phyloP scores from a whole-genome alignment of 1,139 yeast species.

The Diutina scorzettiae region DNA sequence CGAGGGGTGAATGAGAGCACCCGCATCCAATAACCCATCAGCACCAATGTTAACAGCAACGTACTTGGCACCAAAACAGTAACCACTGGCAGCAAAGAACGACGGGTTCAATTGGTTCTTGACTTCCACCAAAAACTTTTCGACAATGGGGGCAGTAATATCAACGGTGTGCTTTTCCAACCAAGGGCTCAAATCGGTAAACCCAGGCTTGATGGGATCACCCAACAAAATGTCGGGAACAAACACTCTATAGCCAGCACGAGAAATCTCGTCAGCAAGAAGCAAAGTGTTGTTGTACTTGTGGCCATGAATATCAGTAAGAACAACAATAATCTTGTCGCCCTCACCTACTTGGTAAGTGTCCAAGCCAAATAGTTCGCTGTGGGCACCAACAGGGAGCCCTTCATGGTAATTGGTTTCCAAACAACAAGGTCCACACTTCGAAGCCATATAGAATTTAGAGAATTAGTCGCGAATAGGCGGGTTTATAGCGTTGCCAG shows the following conservation, averaged over 20 bases:
- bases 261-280: constrained; percentile 63
- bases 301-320: constrained; percentile 63
- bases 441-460: constrained; percentile 57
- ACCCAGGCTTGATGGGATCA: constrained; percentile 25
- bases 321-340: constrained; percentile 33
- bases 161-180: constrained; percentile 38
- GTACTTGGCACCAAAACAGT: constrained; percentile 78
- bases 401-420: constrained; percentile 33
- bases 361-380: constrained; percentile 31
- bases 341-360: constrained; percentile 46
- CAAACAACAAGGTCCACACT: constrained; percentile 26
- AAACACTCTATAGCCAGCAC: constrained; percentile 40
- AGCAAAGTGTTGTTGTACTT: constrained; percentile 42
- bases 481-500: no score
- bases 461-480: no score
- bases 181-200: constrained; percentile 36
- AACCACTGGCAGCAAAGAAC: constrained; percentile 54
- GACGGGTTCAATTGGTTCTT: constrained; percentile 35
- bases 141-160: constrained; percentile 25
- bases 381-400: constrained; percentile 30
- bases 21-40: constrained; percentile 41
- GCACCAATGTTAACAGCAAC: constrained; percentile 41
- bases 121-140: constrained; percentile 31
- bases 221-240: constrained; percentile 63
- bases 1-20: constrained; percentile 77